These are phyloP conservation scores for Carpinus fangiana DNA, from an alignment of 306 rosid genomes.

Conservation along the genomic window DNA sequence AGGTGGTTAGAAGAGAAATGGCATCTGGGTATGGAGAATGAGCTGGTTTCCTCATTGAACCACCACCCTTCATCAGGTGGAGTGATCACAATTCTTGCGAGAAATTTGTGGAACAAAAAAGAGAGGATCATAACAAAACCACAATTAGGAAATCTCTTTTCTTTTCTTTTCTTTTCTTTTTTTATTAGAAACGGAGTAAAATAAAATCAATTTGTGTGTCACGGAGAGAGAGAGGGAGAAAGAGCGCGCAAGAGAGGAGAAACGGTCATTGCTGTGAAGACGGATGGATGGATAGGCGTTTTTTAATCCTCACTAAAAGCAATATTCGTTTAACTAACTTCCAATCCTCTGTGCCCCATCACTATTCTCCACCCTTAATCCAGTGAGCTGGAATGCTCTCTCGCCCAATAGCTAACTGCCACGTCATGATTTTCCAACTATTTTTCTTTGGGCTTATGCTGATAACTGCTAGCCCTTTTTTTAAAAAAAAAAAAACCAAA, in stretches of 20 bases:
- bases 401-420: conserved; percentile 8
- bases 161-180: conserved; percentile 7
- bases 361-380: too few relatives aligned
- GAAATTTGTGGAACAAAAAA: conserved; percentile 56
- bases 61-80: conserved; percentile 44
- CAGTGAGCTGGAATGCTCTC: too few relatives aligned
- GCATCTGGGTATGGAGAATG: conserved; percentile 44
- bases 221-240: too few relatives aligned
- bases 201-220: conserved; percentile 22
- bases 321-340: conserved; percentile 21
- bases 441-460: neutral
- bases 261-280: conserved; percentile 44
- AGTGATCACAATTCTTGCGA: conserved; percentile 40
- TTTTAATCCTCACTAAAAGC: conserved; percentile 47
- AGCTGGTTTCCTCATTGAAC: conserved; percentile 45
- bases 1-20: conserved; percentile 39
- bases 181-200: conserved; percentile 30
- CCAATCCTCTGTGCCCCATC: neutral
- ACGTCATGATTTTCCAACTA: neutral
- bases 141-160: conserved; percentile 46
- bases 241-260: conserved; percentile 21
- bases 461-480: too few relatives aligned
- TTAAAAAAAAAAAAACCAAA: too few relatives aligned
- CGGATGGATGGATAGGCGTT: conserved; percentile 53
- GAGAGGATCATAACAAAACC: conserved; percentile 35